Evolutionary conservation across 1,139 yeast species (phyloP).

Genomic region (Protomyces inundatus): DNA sequence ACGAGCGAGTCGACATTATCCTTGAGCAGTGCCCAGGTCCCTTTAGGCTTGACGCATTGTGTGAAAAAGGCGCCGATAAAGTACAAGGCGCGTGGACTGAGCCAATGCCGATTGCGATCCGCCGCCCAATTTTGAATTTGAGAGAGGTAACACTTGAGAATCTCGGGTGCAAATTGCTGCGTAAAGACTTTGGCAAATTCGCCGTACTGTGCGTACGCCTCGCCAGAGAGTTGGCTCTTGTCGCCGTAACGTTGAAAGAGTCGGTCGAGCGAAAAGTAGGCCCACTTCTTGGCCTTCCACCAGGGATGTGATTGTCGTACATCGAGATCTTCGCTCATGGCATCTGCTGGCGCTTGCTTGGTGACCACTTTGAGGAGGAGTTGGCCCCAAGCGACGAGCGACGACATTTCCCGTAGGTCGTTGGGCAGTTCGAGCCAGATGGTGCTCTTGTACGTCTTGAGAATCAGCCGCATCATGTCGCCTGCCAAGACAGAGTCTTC

Average conservation of each 20-base stretch:
- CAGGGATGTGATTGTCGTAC: constrained; percentile 51
- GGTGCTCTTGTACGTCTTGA: constrained; percentile 76
- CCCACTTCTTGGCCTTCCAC: constrained; percentile 87
- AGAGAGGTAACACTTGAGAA: constrained; percentile 57
- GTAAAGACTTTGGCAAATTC: constrained; percentile 39
- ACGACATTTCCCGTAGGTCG: constrained; percentile 56
- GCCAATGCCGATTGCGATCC: constrained; percentile 52
- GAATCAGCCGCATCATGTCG: constrained; percentile 68
- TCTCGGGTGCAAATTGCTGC: constrained; percentile 62
- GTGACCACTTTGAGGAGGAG: constrained; percentile 68
- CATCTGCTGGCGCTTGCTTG: constrained; percentile 52
- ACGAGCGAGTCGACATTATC: constrained; percentile 65
- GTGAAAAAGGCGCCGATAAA: constrained; percentile 66
- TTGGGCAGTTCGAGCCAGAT: constrained; percentile 67
- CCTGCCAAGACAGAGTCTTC: constrained; percentile 50
- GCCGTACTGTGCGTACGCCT: constrained; percentile 36
- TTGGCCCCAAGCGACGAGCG: constrained; percentile 66
- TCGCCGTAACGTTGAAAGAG: constrained; percentile 63
- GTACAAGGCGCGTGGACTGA: constrained; percentile 61
- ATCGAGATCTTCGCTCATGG: constrained; percentile 46
- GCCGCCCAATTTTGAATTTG: constrained; percentile 72
- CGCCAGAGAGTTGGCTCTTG: constrained; percentile 36
- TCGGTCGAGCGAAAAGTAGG: constrained; percentile 70
- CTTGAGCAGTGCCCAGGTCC: constrained; percentile 64
- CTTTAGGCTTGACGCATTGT: constrained; percentile 61